Conservation (phyloP, 345 rosid genomes). For the Aquilaria sinensis region DNA sequence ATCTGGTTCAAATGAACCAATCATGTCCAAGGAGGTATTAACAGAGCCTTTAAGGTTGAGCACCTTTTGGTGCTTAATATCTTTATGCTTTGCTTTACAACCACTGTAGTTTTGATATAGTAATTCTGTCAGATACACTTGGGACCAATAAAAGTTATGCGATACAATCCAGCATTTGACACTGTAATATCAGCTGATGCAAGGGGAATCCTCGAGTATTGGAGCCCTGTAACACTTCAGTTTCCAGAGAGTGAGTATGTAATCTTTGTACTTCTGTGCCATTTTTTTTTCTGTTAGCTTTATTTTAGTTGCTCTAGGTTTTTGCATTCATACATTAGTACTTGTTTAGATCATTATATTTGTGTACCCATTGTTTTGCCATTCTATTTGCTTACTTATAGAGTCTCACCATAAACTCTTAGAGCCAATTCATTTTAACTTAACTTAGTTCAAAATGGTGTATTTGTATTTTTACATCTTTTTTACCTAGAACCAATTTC, state of each 20-base stretch:
- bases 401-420: too few species aligned
- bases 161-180: constrained; percentile 66
- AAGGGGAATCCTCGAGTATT: constrained; percentile 87
- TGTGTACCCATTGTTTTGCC: too few species aligned
- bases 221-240: constrained; percentile 65
- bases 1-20: constrained; percentile 76
- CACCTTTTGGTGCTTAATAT: background rate
- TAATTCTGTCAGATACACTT: constrained; percentile 39
- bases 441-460: too few species aligned
- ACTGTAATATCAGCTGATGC: constrained; percentile 77
- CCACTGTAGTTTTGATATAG: too few species aligned
- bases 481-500: too few species aligned
- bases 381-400: too few species aligned
- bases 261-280: background rate
- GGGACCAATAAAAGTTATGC: constrained; percentile 66
- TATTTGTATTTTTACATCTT: too few species aligned
- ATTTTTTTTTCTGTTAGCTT: background rate
- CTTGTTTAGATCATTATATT: background rate
- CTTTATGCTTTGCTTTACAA: background rate
- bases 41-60: background rate
- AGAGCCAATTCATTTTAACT: too few species aligned
- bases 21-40: constrained; percentile 61
- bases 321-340: background rate
- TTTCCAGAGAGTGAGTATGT: constrained; percentile 90
- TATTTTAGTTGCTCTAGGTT: too few species aligned